phyloP scores from a whole-genome alignment of 2,329 filamentous ascomycete species.

The Nigrospora oryzae region DNA sequence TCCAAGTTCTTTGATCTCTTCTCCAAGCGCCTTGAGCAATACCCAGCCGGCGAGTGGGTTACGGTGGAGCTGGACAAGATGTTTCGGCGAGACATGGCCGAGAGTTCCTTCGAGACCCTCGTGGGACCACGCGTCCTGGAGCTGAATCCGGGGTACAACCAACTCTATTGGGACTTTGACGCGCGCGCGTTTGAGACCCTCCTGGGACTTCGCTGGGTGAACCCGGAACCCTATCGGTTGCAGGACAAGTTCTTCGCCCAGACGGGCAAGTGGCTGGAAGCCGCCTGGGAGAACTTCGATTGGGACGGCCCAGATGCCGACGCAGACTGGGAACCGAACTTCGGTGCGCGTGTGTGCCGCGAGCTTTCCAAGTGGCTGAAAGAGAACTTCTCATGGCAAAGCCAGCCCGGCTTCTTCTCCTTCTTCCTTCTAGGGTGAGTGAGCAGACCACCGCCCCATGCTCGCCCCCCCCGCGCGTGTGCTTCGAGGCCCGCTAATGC shows the following conservation, averaged over 20 bases:
- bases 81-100: slow-evolving; percentile 11
- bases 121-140: slow-evolving; percentile 14
- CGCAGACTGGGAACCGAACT: slow-evolving; percentile 17
- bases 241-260: slow-evolving; percentile 9
- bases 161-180: slow-evolving; percentile 17
- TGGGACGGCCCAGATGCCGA: slow-evolving; percentile 7
- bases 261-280: slow-evolving; percentile 4
- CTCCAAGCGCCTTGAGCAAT: slow-evolving; percentile 3
- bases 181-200: slow-evolving; percentile 8
- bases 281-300: slow-evolving; percentile 9
- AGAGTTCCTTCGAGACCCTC: slow-evolving; percentile 11
- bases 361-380: slow-evolving; percentile 11
- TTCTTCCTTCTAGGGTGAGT: slow-evolving; percentile 7
- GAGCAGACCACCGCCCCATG: neutral
- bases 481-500: neutral
- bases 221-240: slow-evolving; percentile 6
- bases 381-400: slow-evolving; percentile 7
- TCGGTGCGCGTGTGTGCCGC: slow-evolving; percentile 14
- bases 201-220: slow-evolving; percentile 12
- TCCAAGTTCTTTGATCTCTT: slow-evolving; percentile 8
- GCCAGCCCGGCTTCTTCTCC: neutral
- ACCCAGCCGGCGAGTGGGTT: slow-evolving; percentile 9
- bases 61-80: slow-evolving; percentile 10
- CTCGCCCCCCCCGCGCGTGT: neutral
- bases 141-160: slow-evolving; percentile 13